Percentiles rank a stretch among this genome's conserved stretches.
Conservation (phyloP, 208 protist genomes). For the Trypanosoma melophagium region DNA sequence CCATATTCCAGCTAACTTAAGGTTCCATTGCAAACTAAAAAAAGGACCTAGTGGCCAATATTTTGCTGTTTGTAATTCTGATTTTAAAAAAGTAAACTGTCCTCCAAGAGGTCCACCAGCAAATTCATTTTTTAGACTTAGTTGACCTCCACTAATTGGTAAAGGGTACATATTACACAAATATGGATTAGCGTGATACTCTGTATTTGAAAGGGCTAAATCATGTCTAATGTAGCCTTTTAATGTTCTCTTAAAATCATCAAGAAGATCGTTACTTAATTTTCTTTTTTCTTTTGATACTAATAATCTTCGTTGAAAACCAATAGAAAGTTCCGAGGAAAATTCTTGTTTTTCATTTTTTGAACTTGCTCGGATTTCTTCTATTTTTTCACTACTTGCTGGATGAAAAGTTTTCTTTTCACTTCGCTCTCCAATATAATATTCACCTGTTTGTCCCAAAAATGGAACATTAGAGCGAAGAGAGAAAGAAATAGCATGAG, state of each 20-base stretch:
- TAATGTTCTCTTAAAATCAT: slow-evolving; percentile 57
- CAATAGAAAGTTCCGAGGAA: slow-evolving; percentile 57
- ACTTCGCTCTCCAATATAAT: slow-evolving; percentile 61
- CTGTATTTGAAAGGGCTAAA: slow-evolving; percentile 41
- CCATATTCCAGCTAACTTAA: slow-evolving; percentile 65
- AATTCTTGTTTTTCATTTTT: slow-evolving; percentile 56
- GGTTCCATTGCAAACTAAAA: slow-evolving; percentile 75
- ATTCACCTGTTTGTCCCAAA: slow-evolving; percentile 77
- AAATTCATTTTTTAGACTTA: slow-evolving; percentile 62
- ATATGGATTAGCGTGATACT: slow-evolving; percentile 71
- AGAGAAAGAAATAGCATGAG: slow-evolving; percentile 73
- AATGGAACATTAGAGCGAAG: slow-evolving; percentile 76
- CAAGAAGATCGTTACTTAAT: slow-evolving; percentile 29
- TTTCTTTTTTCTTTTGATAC: slow-evolving; percentile 46
- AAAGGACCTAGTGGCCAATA: slow-evolving; percentile 72
- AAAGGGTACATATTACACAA: slow-evolving; percentile 86
- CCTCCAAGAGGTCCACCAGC: slow-evolving; percentile 58
- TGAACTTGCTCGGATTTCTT: slow-evolving; percentile 67
- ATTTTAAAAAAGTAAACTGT: slow-evolving; percentile 67
- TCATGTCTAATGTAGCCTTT: slow-evolving; percentile 78
- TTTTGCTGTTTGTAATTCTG: slow-evolving; percentile 64
- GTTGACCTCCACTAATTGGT: slow-evolving; percentile 59
- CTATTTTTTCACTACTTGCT: slow-evolving; percentile 59
- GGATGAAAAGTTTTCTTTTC: slow-evolving; percentile 71
- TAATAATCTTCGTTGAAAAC: slow-evolving; percentile 67